Evolutionary conservation across 306 rosid species (phyloP).

Genomic region (Corylus avellana): DNA sequence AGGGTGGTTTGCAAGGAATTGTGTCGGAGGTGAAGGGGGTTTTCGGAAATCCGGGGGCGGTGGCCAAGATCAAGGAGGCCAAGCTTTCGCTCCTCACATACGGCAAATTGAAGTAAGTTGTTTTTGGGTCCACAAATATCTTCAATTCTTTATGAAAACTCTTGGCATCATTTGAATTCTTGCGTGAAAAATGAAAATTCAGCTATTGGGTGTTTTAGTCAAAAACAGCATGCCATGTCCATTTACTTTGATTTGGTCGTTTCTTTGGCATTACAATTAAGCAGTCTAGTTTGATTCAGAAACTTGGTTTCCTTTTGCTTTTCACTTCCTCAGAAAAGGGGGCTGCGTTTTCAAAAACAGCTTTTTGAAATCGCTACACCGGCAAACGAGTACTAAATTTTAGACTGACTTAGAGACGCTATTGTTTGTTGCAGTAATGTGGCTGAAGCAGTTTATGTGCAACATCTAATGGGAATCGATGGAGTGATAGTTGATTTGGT

Average conservation of each 20-base stretch:
- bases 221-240: not conserved
- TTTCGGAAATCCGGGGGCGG: constrained; percentile 70
- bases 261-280: not conserved
- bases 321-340: too few relatives aligned
- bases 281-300: not conserved
- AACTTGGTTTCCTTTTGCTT: not conserved
- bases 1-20: constrained; percentile 83
- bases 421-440: constrained; percentile 60
- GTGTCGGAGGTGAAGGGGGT: constrained; percentile 81
- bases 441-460: constrained; percentile 85
- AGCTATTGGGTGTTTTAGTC: not conserved
- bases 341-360: too few relatives aligned
- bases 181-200: not conserved
- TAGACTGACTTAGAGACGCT: not conserved
- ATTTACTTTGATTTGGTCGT: constrained; percentile 5
- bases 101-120: constrained; percentile 76
- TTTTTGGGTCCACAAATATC: not conserved
- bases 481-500: constrained; percentile 93
- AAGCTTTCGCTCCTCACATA: constrained; percentile 79
- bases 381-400: not conserved
- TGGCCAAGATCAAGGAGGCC: constrained; percentile 67
- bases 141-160: not conserved
- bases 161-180: not conserved
- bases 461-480: constrained; percentile 85
- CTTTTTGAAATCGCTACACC: too few relatives aligned